Evolutionary conservation across 371 early-diverging fungal species (phyloP), one percentile per base, ranked within the genome.

Genomic region (Parasitella parasitica): DNA sequence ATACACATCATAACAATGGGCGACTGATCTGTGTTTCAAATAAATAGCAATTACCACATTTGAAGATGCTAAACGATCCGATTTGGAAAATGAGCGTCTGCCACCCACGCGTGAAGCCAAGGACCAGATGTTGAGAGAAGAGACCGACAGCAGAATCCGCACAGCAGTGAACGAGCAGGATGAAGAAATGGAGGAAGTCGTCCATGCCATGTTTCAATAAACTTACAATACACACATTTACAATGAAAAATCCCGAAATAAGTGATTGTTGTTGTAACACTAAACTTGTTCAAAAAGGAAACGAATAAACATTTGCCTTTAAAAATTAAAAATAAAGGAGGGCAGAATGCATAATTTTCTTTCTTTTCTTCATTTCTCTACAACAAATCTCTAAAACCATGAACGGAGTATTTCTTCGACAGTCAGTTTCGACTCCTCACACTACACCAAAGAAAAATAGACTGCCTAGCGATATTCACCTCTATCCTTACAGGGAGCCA

Each of bases 1-100:
- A n/a, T n/a, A n/a, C n/a, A n/a, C n/a, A n/a, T n/a, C n/a, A n/a
- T 27, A 48, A 49, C 37, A 20, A 46, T 46, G 18, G 11, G 28
- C 22, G 30, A 59, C 18, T 16, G 13, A 18, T 36, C 13, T 5
- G 15, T 15, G 43, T 1, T 20, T 51, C 35, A 16, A 27, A 32
- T 18, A 11, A 1, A 30, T 51, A 82, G 94, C 94, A 18, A 95
- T 96, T 66, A 84, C 86, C 11, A 83, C 91, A 30, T 97, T 97
- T 75, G 97, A 97, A 36, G 94, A 96, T 62, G 98, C 97, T 22
- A 91, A 89, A 66, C 79, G 76, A 12, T 90, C 90, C 27, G 97
- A 98, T 75, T 65, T 84, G 18, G 92, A 94, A 54, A 98, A 98
- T 70, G 98, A 98, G 74, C 85, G 91, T 49, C 66, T 97, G 55